phyloP scores from a whole-genome alignment of 768 basidiomycete genomes.

The Tylopilus subfusipes region DNA sequence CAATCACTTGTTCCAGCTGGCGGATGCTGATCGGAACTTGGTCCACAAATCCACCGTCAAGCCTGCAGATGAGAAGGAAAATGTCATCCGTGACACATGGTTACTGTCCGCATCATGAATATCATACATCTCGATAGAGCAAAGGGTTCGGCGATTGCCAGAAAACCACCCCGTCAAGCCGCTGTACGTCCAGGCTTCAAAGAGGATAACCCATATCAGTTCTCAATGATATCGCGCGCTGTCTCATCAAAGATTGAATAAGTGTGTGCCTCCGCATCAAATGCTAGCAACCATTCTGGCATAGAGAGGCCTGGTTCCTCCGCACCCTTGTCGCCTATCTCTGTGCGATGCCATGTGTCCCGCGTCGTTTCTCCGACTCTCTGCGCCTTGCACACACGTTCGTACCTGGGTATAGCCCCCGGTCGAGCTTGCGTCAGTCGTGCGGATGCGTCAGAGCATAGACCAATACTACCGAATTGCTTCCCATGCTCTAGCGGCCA shows the following conservation, averaged over 20 bases:
- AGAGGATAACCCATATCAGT: constrained; percentile 23
- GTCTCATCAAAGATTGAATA: constrained; percentile 20
- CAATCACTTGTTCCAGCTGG: constrained; percentile 4
- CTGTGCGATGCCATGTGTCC: constrained; percentile 22
- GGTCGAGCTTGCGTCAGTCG: neutral
- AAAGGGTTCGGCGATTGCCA: constrained; percentile 11
- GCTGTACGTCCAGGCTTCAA: constrained; percentile 4
- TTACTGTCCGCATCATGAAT: constrained; percentile 11
- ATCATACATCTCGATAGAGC: constrained; percentile 3
- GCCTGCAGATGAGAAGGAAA: constrained; percentile 10
- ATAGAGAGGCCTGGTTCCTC: constrained; percentile 17
- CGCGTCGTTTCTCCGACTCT: constrained; percentile 26
- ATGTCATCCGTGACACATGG: constrained; percentile 7
- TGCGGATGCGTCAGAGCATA: neutral
- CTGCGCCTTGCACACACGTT: neutral
- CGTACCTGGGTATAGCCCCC: neutral
- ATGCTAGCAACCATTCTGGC: constrained; percentile 28
- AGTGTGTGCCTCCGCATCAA: constrained; percentile 29
- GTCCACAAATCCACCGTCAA: constrained; percentile 1
- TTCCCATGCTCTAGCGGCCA: constrained; percentile 16
- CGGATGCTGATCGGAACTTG: constrained; percentile 27
- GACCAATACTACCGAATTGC: constrained; percentile 5
- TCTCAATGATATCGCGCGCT: constrained; percentile 19
- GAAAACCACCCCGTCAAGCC: constrained; percentile 3
- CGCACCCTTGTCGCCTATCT: constrained; percentile 11